phyloP scores from a whole-genome alignment of 2,329 filamentous ascomycete genomes.

The Xylariaceae sp. region DNA sequence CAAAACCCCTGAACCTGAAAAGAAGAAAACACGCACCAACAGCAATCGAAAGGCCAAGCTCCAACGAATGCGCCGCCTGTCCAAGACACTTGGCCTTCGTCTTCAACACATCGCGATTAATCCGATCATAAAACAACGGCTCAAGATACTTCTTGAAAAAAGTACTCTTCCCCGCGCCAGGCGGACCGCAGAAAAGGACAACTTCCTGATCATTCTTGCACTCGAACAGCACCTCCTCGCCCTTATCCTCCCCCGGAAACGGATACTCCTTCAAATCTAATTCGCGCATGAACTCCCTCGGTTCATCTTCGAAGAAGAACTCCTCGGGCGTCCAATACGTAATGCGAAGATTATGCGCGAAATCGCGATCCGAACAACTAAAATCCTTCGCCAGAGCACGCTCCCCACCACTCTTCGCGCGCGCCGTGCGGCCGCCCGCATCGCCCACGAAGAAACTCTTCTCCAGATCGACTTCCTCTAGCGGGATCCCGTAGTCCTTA shows the following conservation, averaged over 20 bases:
- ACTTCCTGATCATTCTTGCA: constrained; percentile 66
- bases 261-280: constrained; percentile 65
- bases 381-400: constrained; percentile 47
- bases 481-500: constrained; percentile 54
- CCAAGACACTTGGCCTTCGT: constrained; percentile 63
- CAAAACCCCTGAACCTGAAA: not conserved
- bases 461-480: constrained; percentile 59
- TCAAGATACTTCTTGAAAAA: constrained; percentile 78
- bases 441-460: constrained; percentile 85
- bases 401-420: constrained; percentile 24
- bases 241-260: constrained; percentile 30
- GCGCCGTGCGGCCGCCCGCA: constrained; percentile 59
- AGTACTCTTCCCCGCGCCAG: constrained; percentile 85
- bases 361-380: constrained; percentile 66
- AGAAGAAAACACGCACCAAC: constrained; percentile 53
- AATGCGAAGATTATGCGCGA: constrained; percentile 80
- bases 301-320: constrained; percentile 68
- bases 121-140: constrained; percentile 71
- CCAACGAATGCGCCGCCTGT: constrained; percentile 62
- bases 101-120: constrained; percentile 89
- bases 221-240: constrained; percentile 42
- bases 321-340: constrained; percentile 84
- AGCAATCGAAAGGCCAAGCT: constrained; percentile 62
- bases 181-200: constrained; percentile 81
- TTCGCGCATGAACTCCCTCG: constrained; percentile 59